These are phyloP conservation scores for Colletotrichum sp. DNA, from an alignment of 2,329 filamentous ascomycete species.

Conservation along the genomic window DNA sequence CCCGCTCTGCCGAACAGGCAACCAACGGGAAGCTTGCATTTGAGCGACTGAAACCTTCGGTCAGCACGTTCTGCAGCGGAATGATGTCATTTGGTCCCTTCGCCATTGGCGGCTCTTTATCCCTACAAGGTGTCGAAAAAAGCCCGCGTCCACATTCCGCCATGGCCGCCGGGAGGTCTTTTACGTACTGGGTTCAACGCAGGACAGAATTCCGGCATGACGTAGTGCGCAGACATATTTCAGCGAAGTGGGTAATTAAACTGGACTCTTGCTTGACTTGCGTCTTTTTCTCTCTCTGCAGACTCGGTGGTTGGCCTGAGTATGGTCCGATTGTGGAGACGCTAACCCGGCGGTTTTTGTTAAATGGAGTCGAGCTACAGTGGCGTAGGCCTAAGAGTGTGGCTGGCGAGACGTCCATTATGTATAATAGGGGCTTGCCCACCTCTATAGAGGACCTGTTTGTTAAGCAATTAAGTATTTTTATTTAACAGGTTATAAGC, in stretches of 20 bases:
- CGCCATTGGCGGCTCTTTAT: neutral
- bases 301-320: conserved; percentile 2
- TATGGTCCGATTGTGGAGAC: neutral
- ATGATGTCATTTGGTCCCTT: conserved; percentile 15
- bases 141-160: neutral
- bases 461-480: too few species aligned
- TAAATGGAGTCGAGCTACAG: too few species aligned
- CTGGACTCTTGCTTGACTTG: neutral
- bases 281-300: neutral
- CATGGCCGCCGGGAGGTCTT: neutral
- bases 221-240: neutral
- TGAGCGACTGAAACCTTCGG: neutral
- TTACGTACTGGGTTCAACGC: neutral
- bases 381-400: too few species aligned
- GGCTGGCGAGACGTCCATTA: too few species aligned
- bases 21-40: neutral
- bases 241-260: neutral
- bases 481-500: neutral
- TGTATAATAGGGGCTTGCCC: too few species aligned
- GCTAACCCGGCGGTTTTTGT: neutral
- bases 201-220: neutral
- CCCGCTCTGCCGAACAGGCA: neutral
- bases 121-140: neutral
- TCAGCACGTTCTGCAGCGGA: neutral
- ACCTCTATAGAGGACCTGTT: too few species aligned